Conservation (phyloP, 2,329 filamentous ascomycete genomes). For the Phialocephala sp. region DNA sequence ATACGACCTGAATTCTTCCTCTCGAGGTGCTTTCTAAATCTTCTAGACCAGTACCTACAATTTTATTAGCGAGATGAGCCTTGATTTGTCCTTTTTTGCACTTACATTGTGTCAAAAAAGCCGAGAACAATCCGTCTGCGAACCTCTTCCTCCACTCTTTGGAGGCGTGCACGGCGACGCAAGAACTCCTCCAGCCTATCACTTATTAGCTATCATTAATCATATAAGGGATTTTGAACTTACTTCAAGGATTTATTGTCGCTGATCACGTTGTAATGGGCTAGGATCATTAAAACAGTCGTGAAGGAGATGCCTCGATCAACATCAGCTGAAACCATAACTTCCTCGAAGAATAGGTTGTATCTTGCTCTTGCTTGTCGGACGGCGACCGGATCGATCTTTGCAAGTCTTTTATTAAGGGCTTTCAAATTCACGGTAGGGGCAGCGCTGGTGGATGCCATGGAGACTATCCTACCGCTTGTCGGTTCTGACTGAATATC, state of each 20-base stretch:
- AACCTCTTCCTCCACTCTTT: conserved; percentile 94
- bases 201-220: conserved; percentile 39
- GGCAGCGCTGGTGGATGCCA: conserved; percentile 56
- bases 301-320: conserved; percentile 92
- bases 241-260: conserved; percentile 93
- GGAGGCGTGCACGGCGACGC: conserved; percentile 84
- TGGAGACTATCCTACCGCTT: conserved; percentile 54
- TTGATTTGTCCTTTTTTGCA: conserved; percentile 20
- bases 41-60: conserved; percentile 76
- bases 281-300: conserved; percentile 89
- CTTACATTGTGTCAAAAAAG: conserved; percentile 90
- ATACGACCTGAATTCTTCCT: conserved; percentile 77
- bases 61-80: conserved; percentile 31
- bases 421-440: conserved; percentile 72
- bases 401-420: conserved; percentile 73
- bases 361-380: conserved; percentile 77
- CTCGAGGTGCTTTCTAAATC: conserved; percentile 78
- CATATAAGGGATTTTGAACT: conserved; percentile 35
- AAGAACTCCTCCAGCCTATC: conserved; percentile 88
- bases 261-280: conserved; percentile 98
- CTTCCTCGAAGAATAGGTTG: conserved; percentile 97
- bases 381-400: conserved; percentile 77
- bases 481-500: conserved; percentile 62
- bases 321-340: conserved; percentile 89
- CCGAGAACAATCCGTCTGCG: conserved; percentile 87